Conservation (phyloP, 1,284 basidiomycete species). For the Boletus sp. region DNA sequence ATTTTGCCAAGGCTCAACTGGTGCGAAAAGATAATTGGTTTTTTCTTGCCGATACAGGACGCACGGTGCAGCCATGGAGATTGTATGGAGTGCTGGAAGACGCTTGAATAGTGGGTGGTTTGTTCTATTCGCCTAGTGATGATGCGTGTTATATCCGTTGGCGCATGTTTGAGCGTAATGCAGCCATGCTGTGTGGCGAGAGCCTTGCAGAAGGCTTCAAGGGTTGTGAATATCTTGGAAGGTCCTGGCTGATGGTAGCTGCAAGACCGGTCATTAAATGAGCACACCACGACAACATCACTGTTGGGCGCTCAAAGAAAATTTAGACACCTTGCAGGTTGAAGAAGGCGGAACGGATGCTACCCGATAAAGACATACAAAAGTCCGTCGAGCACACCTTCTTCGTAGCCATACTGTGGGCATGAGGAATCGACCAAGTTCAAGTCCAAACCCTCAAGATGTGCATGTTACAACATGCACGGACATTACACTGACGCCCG, state of each 20-base stretch:
- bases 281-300: background rate
- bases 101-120: background rate
- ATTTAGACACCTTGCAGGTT: no score
- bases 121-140: background rate
- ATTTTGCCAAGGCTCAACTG: background rate
- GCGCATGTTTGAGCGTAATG: background rate
- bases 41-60: conserved; percentile 1
- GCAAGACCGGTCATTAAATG: background rate
- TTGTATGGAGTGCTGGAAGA: background rate
- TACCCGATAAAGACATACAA: no score
- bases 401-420: no score
- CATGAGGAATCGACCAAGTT: no score
- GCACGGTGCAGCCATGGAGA: conserved; percentile 11
- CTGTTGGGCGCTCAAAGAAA: background rate
- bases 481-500: background rate
- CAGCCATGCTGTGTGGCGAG: background rate
- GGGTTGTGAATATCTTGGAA: conserved; percentile 5
- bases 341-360: no score
- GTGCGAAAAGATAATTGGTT: background rate
- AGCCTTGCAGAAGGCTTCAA: background rate
- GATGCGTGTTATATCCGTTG: conserved; percentile 13
- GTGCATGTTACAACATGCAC: no score
- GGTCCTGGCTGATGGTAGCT: background rate
- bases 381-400: no score
- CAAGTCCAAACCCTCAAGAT: no score